Conservation (phyloP, 1,139 yeast species). For the Magnusiomyces clavatus region DNA sequence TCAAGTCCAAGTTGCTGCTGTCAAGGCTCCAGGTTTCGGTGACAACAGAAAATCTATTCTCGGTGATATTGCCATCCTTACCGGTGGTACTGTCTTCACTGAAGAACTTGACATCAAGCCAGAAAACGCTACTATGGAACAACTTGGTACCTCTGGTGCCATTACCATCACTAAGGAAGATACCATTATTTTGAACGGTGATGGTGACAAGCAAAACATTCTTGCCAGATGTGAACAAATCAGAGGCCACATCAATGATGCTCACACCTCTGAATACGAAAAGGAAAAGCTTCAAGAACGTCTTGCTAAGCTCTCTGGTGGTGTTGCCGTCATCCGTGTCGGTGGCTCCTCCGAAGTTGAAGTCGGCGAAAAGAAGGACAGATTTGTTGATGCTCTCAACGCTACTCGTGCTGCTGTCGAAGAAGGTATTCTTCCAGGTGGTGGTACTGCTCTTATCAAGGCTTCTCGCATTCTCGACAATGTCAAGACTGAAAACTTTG, state of each 20-base stretch:
- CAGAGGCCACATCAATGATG: conserved; percentile 65
- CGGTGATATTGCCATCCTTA: conserved; percentile 93
- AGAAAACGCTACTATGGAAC: conserved; percentile 87
- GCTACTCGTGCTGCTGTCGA: conserved; percentile 99
- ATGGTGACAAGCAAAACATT: conserved; percentile 84
- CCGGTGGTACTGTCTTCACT: conserved; percentile 98
- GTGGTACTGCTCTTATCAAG: conserved; percentile 97
- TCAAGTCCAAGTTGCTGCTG: conserved; percentile 97
- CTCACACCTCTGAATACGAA: conserved; percentile 86
- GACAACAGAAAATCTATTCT: conserved; percentile 97
- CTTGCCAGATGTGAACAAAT: conserved; percentile 94
- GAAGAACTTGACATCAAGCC: conserved; percentile 98
- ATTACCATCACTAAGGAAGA: conserved; percentile 95
- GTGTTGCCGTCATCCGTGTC: conserved; percentile 97
- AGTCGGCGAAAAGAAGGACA: conserved; percentile 99
- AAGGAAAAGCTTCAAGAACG: conserved; percentile 97
- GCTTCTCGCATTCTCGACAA: conserved; percentile 78
- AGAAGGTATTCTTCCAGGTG: conserved; percentile 99
- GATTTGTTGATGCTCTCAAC: conserved; percentile 97
- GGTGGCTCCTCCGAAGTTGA: conserved; percentile 99
- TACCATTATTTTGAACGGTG: conserved; percentile 92
- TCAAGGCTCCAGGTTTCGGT: conserved; percentile 99
- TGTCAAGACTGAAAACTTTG: conserved; percentile 84
- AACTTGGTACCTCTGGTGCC: conserved; percentile 90
- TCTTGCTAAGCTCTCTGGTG: conserved; percentile 96